Base-by-base conservation (phyloP, 106 monocot genomes). In the Dendrobium nobile region DNA sequence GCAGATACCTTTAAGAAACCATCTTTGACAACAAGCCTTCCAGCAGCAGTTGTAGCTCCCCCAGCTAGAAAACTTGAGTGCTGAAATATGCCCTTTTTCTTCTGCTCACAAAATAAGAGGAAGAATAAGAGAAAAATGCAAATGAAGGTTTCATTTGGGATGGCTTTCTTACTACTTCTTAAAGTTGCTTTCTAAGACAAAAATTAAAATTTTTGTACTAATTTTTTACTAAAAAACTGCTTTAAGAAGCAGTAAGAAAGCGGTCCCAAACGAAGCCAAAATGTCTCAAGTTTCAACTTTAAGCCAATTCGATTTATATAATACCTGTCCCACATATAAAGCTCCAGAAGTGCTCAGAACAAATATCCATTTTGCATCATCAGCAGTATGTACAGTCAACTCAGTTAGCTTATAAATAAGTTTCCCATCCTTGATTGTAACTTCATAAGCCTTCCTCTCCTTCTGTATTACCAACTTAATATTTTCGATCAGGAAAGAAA, bases 41-140 rank as follows among this genome's bases (percentile, higher is more conserved):
- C 95, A 7, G 95, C 92, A 79, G 92, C 80, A 54, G 86, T 84
- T 77, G 90, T 92, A 0, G 92, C 95, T 55, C 86, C 95, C 20
- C 95, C 95, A 26, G 95, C 55, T 20, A 95, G 89, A 82, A 95
- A 95, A 67, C 95, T 95, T 1, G 95, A 95, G 80, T 95, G 95
- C 27, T 95, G 95, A 87, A 95, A 95, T 51, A 20, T 81, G 1
- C 95, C 95, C 55, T 92, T 95, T 41, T 87, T 86, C 87, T 95
- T 95, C 95, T 95, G 94, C 79, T 75, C 58, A 9, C 54, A 5
- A 51, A 20, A 72, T 15, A 75, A 1, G 2, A 77, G 24, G 18
- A 54, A 51, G 28, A 77, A 72, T 72, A 72, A 40, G 13, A 72
- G 72, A 51, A 51, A 51, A 51, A 51, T 51, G 13, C 51, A 51